phyloP scores from a whole-genome alignment of 495 filamentous ascomycete genomes.

The Darksidea phi region DNA sequence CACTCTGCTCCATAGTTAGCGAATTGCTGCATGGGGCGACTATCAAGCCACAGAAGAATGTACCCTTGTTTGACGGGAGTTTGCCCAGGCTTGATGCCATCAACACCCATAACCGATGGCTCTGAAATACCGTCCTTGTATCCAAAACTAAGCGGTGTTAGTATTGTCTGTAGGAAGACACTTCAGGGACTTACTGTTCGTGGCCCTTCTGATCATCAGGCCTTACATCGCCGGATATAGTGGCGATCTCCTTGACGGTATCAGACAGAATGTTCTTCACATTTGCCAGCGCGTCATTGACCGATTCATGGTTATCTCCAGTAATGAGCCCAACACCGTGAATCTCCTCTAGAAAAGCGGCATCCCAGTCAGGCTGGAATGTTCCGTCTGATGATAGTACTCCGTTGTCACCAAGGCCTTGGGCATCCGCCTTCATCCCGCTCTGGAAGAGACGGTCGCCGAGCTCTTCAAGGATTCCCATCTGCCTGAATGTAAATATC shows the following conservation, averaged over 20 bases:
- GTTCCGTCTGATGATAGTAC: neutral
- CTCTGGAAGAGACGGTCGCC: neutral
- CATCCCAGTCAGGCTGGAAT: constrained; percentile 13
- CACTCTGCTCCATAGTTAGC: neutral
- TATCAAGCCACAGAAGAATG: neutral
- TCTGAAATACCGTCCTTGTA: constrained; percentile 43
- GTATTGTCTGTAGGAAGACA: neutral
- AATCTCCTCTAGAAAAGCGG: constrained; percentile 41
- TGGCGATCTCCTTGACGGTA: constrained; percentile 38
- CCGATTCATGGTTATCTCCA: constrained; percentile 33
- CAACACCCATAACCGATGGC: constrained; percentile 30
- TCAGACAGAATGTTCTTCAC: constrained; percentile 37
- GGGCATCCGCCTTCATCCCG: neutral
- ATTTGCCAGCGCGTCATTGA: constrained; percentile 25
- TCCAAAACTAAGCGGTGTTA: constrained; percentile 41
- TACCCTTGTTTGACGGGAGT: constrained; percentile 23
- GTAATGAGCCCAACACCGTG: constrained; percentile 40
- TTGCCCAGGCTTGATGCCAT: too few relatives aligned
- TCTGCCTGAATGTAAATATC: too few relatives aligned
- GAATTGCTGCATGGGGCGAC: neutral
- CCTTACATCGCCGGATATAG: constrained; percentile 37
- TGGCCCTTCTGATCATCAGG: constrained; percentile 42
- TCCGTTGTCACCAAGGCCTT: neutral
- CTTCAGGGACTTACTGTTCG: constrained; percentile 40
- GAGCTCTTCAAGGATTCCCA: neutral